Evolutionary conservation across 208 protist species (phyloP), one percentile per base, ranked within the genome.

Genomic region (Lotmaria passim): DNA sequence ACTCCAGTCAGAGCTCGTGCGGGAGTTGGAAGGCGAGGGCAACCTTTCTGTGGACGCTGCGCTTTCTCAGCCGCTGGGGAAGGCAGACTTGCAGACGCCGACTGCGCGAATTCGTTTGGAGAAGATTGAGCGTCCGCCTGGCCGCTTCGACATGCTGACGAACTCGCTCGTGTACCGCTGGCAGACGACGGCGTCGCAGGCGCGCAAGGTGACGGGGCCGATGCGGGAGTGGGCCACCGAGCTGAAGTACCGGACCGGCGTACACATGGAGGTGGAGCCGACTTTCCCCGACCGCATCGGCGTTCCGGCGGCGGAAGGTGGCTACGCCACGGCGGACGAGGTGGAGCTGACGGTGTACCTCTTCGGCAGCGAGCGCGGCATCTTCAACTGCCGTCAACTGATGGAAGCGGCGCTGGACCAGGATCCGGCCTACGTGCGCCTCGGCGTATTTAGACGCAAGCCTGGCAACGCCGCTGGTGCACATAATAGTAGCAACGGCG

Each of bases 191-290:
- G 93, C 93, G 36, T 48, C 38, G 23, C 63, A 79, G 14, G 87
- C 90, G 17, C 90, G 93, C 1, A 93, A 93, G 43, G 83, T 97
- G 28, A 83, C 79, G 2, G 93, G 93, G 1, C 93, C 93, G 46
- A 94, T 97, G 90, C 83, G 85, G 7, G 93, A 97, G 77, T 97
- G 93, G 90, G 88, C 88, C 31, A 81, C 87, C 6, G 90, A 97
- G 83, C 76, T 97, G 64, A 95, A 94, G 79, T 97, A 93, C 75
- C 80, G 89, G 44, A 97, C 93, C 17, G 93, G 93, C 33, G 90
- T 95, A 31, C 90, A 95, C 72, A 79, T 97, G 12, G 88, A 97
- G 76, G 58, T 90, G 53, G 93, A 97, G 75, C 88, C 87, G 30
- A 89, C 82, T 21, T 79, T 89, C 50, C 88, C 90, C 1, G 76